Conservation (phyloP, 2,329 filamentous ascomycete species). For the Neurospora sp. region DNA sequence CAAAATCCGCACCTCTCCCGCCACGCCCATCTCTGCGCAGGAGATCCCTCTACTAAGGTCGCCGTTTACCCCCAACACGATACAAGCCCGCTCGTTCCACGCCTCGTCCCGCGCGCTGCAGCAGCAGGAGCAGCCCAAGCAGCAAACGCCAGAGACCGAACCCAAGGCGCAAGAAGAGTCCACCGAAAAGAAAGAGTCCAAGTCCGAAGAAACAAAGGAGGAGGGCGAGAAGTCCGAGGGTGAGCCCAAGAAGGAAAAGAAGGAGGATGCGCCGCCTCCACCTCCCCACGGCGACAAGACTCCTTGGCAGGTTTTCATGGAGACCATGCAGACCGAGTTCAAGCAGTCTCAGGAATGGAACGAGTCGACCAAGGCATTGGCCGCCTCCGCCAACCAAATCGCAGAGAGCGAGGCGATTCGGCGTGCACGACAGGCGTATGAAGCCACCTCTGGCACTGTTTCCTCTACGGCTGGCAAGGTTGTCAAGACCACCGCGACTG, state of each 20-base stretch:
- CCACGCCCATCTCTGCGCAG: conserved; percentile 18
- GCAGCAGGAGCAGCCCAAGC: conserved; percentile 19
- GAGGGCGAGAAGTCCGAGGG: conserved; percentile 35
- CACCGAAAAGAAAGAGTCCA: conserved; percentile 22
- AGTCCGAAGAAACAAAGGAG: conserved; percentile 27
- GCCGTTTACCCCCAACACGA: conserved; percentile 32
- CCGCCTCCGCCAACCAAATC: conserved; percentile 81
- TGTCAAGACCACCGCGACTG: conserved; percentile 75
- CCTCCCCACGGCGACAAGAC: conserved; percentile 98
- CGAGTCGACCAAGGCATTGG: conserved; percentile 91
- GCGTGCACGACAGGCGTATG: conserved; percentile 76
- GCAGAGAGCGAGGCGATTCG: conserved; percentile 87
- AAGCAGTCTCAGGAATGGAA: conserved; percentile 99
- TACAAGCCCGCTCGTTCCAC: conserved; percentile 32
- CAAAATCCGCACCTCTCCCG: conserved; percentile 18
- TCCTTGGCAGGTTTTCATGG: conserved; percentile 96
- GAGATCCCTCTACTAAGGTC: conserved; percentile 34
- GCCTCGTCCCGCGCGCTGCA: conserved; percentile 24
- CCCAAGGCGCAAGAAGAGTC: conserved; percentile 21
- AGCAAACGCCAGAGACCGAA: conserved; percentile 23
- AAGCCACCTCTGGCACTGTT: conserved; percentile 75
- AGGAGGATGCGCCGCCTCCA: conserved; percentile 67
- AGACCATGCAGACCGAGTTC: conserved; percentile 90
- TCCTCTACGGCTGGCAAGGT: conserved; percentile 69
- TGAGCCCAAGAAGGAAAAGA: conserved; percentile 44